Percentiles rank a stretch among this genome's conserved stretches.
These are phyloP conservation scores for Elasticomyces elasticus DNA, from an alignment of 495 filamentous ascomycete genomes.

Conservation along the genomic window DNA sequence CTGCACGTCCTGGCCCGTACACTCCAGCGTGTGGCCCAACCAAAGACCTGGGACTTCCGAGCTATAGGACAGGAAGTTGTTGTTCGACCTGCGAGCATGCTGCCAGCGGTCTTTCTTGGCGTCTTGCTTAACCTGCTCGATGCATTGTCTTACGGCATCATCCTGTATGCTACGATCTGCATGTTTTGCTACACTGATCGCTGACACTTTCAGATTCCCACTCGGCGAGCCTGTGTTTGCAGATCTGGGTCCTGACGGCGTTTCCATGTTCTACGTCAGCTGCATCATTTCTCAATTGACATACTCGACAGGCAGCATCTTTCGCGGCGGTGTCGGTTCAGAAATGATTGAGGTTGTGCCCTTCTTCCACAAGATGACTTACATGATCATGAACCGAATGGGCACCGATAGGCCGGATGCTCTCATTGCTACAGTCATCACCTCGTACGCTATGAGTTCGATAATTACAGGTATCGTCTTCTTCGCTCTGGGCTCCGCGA, in stretches of 20 bases:
- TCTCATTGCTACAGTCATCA: slow-evolving; percentile 84
- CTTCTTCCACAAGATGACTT: slow-evolving; percentile 31
- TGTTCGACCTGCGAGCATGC: slow-evolving; percentile 52
- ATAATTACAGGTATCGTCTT: slow-evolving; percentile 85
- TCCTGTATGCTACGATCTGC: slow-evolving; percentile 41
- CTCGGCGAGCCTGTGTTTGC: slow-evolving; percentile 75
- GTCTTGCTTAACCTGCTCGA: slow-evolving; percentile 87
- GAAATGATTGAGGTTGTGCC: slow-evolving; percentile 57
- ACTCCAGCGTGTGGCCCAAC: slow-evolving; percentile 35
- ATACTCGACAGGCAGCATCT: slow-evolving; percentile 83
- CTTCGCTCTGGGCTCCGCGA: slow-evolving; percentile 76
- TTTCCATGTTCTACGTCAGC: slow-evolving; percentile 98
- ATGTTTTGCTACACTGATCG: no score
- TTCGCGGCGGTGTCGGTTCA: slow-evolving; percentile 88
- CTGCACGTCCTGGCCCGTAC: background rate
- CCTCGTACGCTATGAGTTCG: slow-evolving; percentile 82
- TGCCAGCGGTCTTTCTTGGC: slow-evolving; percentile 82
- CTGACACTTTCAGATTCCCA: slow-evolving; percentile 47
- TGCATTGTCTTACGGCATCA: slow-evolving; percentile 93
- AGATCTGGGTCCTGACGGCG: slow-evolving; percentile 76
- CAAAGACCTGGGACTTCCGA: slow-evolving; percentile 62
- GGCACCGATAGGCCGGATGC: slow-evolving; percentile 72
- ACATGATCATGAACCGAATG: slow-evolving; percentile 67
- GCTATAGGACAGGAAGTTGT: slow-evolving; percentile 55
- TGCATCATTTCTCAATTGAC: slow-evolving; percentile 88